Percentiles rank a stretch among this genome's conserved stretches.
Evolutionary conservation across 768 basidiomycete genomes (phyloP).

Genomic region (Galerina marginata): DNA sequence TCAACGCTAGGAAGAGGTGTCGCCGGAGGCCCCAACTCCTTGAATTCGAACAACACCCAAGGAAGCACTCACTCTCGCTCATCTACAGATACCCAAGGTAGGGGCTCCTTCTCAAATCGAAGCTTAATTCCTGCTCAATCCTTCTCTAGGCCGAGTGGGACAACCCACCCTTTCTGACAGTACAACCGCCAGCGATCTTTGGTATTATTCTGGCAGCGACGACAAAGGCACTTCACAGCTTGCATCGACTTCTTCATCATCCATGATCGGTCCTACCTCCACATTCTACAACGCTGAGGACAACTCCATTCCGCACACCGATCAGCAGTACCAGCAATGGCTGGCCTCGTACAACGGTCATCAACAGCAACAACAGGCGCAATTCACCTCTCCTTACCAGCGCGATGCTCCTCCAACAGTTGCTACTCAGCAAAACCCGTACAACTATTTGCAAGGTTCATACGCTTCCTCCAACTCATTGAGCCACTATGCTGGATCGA

Average conservation of each 20-base stretch:
- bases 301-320: constrained; percentile 29
- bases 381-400: constrained; percentile 22
- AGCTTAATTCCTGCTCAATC: constrained; percentile 16
- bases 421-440: constrained; percentile 26
- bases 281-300: constrained; percentile 59
- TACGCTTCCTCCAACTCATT: constrained; percentile 27
- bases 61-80: constrained; percentile 26
- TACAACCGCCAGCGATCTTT: constrained; percentile 16
- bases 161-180: constrained; percentile 2
- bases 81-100: constrained; percentile 30
- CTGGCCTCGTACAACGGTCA: constrained; percentile 37
- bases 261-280: constrained; percentile 61
- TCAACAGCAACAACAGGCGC: constrained; percentile 22
- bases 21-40: constrained; percentile 35
- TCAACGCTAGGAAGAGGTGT: constrained; percentile 36
- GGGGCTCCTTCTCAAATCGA: constrained; percentile 11
- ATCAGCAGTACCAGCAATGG: constrained; percentile 49
- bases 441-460: constrained; percentile 31
- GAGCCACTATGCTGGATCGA: constrained; percentile 29
- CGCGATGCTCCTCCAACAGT: constrained; percentile 17
- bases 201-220: constrained; percentile 25
- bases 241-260: constrained; percentile 30
- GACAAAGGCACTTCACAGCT: constrained; percentile 18
- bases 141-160: constrained; percentile 13
- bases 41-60: constrained; percentile 28